phyloP scores from a whole-genome alignment of 768 basidiomycete genomes.

The Paxillus involutus region DNA sequence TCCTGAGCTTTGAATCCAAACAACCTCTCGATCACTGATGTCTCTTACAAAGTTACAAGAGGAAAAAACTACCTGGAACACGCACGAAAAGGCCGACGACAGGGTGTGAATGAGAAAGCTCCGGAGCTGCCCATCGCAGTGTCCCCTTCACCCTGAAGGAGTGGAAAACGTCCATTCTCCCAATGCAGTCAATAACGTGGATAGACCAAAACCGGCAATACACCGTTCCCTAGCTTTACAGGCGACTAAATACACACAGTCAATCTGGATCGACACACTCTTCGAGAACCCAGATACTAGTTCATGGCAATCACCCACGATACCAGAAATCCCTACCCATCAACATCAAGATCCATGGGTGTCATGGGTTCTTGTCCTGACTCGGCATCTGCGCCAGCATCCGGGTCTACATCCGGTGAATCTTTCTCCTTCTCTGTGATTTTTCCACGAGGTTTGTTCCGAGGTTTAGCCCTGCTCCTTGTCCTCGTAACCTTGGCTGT shows the following conservation, averaged over 20 bases:
- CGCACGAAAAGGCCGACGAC: too few relatives aligned
- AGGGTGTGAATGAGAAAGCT: too few relatives aligned
- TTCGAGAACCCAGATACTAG: conserved; percentile 35
- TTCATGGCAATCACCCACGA: conserved; percentile 42
- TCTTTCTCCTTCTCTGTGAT: conserved; percentile 29
- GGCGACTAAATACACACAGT: background rate
- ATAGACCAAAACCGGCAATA: too few relatives aligned
- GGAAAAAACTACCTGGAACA: too few relatives aligned
- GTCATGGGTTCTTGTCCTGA: conserved; percentile 35
- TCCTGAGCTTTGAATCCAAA: too few relatives aligned
- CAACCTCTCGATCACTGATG: too few relatives aligned
- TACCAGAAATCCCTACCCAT: conserved; percentile 44
- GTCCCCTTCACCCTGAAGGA: too few relatives aligned
- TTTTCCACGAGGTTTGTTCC: conserved; percentile 21
- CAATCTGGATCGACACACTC: background rate
- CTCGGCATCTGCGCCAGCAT: conserved; percentile 29
- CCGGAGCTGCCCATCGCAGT: too few relatives aligned
- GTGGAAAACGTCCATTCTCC: too few relatives aligned
- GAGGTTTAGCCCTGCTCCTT: conserved; percentile 26
- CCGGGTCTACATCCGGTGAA: conserved; percentile 30
- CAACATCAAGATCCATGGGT: conserved; percentile 38
- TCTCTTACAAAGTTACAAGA: too few relatives aligned
- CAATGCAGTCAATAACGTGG: too few relatives aligned
- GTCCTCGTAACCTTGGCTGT: conserved; percentile 32
- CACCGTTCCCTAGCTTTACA: too few relatives aligned